Evolutionary conservation across 1,139 yeast species (phyloP).

Genomic region (Diutina neorugosa): DNA sequence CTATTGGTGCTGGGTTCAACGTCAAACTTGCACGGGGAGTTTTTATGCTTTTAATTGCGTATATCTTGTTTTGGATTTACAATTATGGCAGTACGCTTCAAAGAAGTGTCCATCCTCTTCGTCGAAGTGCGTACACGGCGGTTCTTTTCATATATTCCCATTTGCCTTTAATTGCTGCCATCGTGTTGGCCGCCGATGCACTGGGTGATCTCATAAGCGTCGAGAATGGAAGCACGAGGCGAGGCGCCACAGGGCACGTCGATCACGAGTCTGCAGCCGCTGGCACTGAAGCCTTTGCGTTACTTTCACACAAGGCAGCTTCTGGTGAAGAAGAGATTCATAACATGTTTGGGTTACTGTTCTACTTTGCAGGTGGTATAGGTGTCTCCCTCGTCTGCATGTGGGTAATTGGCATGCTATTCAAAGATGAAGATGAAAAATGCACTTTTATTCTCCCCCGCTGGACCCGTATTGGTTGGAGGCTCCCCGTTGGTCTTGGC

Average conservation of each 20-base stretch:
- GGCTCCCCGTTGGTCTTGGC: constrained; percentile 26
- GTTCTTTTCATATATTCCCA: constrained; percentile 37
- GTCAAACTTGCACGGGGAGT: constrained; percentile 35
- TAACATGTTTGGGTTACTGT: constrained; percentile 25
- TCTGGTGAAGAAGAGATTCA: constrained; percentile 12
- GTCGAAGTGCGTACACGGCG: constrained; percentile 38
- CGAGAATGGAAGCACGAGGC: not conserved
- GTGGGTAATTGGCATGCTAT: constrained; percentile 18
- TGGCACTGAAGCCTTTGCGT: not conserved
- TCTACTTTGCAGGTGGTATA: constrained; percentile 39
- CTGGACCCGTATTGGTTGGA: constrained; percentile 19
- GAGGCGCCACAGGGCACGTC: not conserved
- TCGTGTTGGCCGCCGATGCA: constrained; percentile 51
- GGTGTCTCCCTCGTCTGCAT: constrained; percentile 26
- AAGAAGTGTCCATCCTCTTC: constrained; percentile 41
- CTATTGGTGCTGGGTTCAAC: constrained; percentile 37
- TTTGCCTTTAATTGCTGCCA: constrained; percentile 37
- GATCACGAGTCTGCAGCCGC: not conserved
- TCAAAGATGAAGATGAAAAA: not conserved
- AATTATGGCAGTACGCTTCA: constrained; percentile 40
- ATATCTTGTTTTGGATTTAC: constrained; percentile 41
- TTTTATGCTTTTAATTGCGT: constrained; percentile 38
- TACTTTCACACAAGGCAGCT: constrained; percentile 5
- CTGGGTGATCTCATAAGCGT: constrained; percentile 35
- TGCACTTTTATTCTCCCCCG: not conserved